Conservation (phyloP, 208 protist genomes). For the Trypanosoma platydactyli region DNA sequence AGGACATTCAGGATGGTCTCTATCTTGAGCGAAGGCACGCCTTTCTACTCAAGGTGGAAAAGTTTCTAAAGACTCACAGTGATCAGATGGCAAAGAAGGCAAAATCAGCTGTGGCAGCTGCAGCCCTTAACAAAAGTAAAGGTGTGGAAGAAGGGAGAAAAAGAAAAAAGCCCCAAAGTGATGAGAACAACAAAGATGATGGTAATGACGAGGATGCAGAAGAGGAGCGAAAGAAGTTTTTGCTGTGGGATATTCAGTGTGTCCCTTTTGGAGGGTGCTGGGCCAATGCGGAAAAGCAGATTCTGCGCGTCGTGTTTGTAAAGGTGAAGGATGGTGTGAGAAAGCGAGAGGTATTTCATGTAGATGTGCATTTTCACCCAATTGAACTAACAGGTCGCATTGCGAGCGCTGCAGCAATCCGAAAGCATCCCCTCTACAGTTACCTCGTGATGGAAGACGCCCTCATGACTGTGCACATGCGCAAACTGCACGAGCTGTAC, state of each 20-base stretch:
- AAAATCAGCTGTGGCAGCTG: slow-evolving; percentile 4
- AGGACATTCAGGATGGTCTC: slow-evolving; percentile 64
- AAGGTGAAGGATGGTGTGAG: slow-evolving; percentile 14
- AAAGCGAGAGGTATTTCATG: slow-evolving; percentile 52
- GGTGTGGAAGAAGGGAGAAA: background rate
- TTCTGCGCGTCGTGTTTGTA: slow-evolving; percentile 63
- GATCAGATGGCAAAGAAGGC: slow-evolving; percentile 9
- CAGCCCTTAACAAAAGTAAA: background rate
- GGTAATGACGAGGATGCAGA: slow-evolving; percentile 10
- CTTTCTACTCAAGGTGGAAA: slow-evolving; percentile 65
- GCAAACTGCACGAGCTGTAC: slow-evolving; percentile 73
- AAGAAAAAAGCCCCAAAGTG: slow-evolving; percentile 11
- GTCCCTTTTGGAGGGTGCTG: slow-evolving; percentile 64
- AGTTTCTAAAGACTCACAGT: slow-evolving; percentile 38
- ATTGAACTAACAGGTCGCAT: slow-evolving; percentile 43
- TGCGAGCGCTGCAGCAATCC: slow-evolving; percentile 51
- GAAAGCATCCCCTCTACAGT: slow-evolving; percentile 80
- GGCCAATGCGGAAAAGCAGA: slow-evolving; percentile 52
- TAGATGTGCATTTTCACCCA: slow-evolving; percentile 76
- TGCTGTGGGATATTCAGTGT: slow-evolving; percentile 49
- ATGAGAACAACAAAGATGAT: background rate
- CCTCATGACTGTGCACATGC: slow-evolving; percentile 68
- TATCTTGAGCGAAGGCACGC: slow-evolving; percentile 70
- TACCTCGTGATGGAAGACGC: slow-evolving; percentile 84
- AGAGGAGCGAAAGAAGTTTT: slow-evolving; percentile 14